phyloP scores from a whole-genome alignment of 2,329 filamentous ascomycete species.

The Samsoniella hepiali region DNA sequence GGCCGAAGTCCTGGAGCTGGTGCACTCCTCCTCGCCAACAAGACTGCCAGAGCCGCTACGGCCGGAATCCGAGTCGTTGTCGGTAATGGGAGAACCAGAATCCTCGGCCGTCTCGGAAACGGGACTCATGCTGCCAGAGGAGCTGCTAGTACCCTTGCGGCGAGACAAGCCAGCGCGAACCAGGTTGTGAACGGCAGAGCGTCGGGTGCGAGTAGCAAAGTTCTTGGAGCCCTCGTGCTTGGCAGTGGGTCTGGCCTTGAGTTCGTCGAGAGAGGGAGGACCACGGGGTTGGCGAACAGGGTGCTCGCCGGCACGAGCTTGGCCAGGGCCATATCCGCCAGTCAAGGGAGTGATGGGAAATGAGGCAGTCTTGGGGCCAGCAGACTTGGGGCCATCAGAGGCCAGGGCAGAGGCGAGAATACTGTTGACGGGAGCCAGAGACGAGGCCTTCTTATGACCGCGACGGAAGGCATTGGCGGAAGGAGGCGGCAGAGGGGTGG shows the following conservation, averaged over 20 bases:
- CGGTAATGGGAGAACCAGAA: constrained; percentile 64
- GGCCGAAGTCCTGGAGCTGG: constrained; percentile 72
- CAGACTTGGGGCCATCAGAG: constrained; percentile 49
- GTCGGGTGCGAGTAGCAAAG: constrained; percentile 88
- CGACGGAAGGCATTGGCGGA: constrained; percentile 91
- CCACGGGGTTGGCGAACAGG: constrained; percentile 89
- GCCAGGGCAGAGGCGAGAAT: constrained; percentile 43
- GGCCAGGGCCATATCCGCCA: constrained; percentile 87
- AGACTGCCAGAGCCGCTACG: constrained; percentile 76
- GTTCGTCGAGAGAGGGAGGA: constrained; percentile 86
- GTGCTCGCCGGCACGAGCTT: constrained; percentile 90
- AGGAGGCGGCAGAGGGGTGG: constrained; percentile 72
- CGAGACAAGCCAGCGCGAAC: constrained; percentile 86
- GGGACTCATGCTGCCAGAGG: constrained; percentile 77
- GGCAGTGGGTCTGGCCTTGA: constrained; percentile 82
- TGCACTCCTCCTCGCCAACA: constrained; percentile 66
- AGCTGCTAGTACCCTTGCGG: constrained; percentile 70
- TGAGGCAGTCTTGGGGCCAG: constrained; percentile 72
- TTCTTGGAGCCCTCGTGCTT: constrained; percentile 97
- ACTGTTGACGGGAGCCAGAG: constrained; percentile 61
- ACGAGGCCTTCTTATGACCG: constrained; percentile 86
- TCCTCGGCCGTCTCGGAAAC: constrained; percentile 75
- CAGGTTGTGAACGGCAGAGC: constrained; percentile 86
- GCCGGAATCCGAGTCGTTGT: constrained; percentile 71
- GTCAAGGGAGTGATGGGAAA: constrained; percentile 79